Evolutionary conservation across 148 eudicot genomes (phyloP).

Genomic region (Chenopodium berlandieri): DNA sequence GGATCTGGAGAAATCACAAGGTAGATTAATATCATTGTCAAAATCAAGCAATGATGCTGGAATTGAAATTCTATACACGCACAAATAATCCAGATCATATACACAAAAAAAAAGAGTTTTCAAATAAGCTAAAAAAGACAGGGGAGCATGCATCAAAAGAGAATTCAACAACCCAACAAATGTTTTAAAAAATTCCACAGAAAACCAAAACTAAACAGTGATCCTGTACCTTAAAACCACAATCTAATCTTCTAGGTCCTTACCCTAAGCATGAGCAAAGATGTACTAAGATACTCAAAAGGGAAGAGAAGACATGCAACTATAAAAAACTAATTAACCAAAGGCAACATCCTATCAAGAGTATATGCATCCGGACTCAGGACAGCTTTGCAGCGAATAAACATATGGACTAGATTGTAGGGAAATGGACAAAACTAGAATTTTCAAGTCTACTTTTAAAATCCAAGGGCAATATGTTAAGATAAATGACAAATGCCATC

Average conservation of each 20-base stretch:
- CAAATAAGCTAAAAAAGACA: not conserved
- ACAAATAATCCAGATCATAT: not conserved
- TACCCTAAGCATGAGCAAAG: not conserved
- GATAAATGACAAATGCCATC: not conserved
- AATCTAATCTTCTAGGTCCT: too few species aligned
- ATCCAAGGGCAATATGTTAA: not conserved
- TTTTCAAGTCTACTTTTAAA: not conserved
- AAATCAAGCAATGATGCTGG: slow-evolving; percentile 1
- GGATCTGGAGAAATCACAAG: slow-evolving; percentile 54
- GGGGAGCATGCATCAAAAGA: not conserved
- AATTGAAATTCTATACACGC: slow-evolving; percentile 5
- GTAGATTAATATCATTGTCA: slow-evolving; percentile 16
- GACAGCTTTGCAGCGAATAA: not conserved
- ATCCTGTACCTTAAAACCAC: not conserved
- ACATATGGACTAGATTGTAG: not conserved
- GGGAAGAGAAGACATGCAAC: not conserved
- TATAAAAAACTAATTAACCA: not conserved
- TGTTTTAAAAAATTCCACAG: not conserved
- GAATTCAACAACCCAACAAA: not conserved
- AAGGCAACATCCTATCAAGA: not conserved
- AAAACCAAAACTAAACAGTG: not conserved
- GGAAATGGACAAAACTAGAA: not conserved
- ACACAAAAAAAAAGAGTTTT: not conserved
- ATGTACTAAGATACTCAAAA: not conserved
- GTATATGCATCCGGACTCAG: not conserved